Evolutionary conservation across 129 eudicot species (phyloP), one percentile per base, ranked within the genome.

Genomic region (Erigeron canadensis): DNA sequence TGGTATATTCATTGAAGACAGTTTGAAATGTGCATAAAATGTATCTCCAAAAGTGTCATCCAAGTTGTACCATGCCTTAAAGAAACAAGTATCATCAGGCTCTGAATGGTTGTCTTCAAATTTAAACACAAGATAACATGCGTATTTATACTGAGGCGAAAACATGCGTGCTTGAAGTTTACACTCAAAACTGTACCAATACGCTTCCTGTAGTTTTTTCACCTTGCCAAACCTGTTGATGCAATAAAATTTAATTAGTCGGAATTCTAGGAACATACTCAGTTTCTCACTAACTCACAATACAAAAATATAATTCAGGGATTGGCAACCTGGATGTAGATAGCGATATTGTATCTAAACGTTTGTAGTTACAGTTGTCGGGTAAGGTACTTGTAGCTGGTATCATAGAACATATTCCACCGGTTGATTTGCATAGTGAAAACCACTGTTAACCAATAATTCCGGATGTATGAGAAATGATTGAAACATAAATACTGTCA

Each of bases 41-140:
- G 34, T 28, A 28, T 28, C 34, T 28, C 34, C 34, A 28, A 28
- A 28, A 28, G 3, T 28, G 34, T 28, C 34, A 28, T 28, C 34
- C 34, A 28, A 28, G 34, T 28, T 28, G 34, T 28, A 28, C 34
- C 34, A 28, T 28, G 34, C 34, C 34, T 28, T 28, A 28, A 28
- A 28, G 3, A 28, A 28, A 28, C 34, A 28, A 28, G 34, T 28
- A 28, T 28, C 34, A 28, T 28, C 34, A 28, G 34, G 34, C 34
- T 28, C 34, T 2, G 34, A 2, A 28, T 28, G 34, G 34, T 28
- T 53, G 60, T 69, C 15, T 69, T 54, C 63, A 69, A 51, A 38
- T 69, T 69, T 69, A 63, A 69, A 69, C 48, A 51, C 73, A 69
- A 69, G 63, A 51, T 69, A 53, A 37, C 73, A 53, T 51, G 63